These are phyloP conservation scores for Solanum hybrid DNA, from an alignment of 305 asterid genomes.

Conservation along the genomic window DNA sequence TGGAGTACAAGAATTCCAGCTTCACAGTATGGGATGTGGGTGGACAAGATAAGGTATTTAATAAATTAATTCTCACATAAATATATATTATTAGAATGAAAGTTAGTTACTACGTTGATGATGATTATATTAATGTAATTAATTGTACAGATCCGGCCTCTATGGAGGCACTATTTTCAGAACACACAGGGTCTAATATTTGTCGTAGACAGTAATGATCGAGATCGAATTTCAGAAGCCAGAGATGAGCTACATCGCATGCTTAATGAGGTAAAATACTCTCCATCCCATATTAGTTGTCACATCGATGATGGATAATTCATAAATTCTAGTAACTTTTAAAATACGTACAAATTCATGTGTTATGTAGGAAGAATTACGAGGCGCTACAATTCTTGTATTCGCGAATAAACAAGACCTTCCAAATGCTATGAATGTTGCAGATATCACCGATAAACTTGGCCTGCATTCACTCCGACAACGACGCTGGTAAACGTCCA, in stretches of 20 bases:
- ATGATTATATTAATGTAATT: not conserved
- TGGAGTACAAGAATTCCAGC: constrained; percentile 41
- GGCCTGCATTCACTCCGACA: constrained; percentile 34
- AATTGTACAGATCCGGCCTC: constrained; percentile 28
- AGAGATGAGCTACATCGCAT: constrained; percentile 40
- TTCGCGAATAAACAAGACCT: constrained; percentile 45
- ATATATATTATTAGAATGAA: not conserved
- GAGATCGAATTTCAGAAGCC: constrained; percentile 37
- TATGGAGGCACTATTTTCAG: constrained; percentile 45
- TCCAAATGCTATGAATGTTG: constrained; percentile 35
- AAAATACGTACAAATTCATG: not conserved
- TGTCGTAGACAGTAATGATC: constrained; percentile 41
- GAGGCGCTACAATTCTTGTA: constrained; percentile 32
- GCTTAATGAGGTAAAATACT: constrained; percentile 26
- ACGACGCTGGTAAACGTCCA: constrained; percentile 33
- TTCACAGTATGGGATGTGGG: constrained; percentile 56
- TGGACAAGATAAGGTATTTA: constrained; percentile 44
- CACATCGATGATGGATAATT: not conserved
- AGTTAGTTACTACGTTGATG: not conserved
- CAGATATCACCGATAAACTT: constrained; percentile 44
- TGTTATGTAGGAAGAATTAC: constrained; percentile 30
- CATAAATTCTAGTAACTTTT: not conserved
- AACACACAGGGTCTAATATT: constrained; percentile 44
- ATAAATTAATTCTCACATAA: not conserved
- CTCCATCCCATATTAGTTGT: not conserved